Evolutionary conservation across 257 asterid species (phyloP), one percentile per base, ranked within the genome.

Genomic region (Scutellaria galericulata): DNA sequence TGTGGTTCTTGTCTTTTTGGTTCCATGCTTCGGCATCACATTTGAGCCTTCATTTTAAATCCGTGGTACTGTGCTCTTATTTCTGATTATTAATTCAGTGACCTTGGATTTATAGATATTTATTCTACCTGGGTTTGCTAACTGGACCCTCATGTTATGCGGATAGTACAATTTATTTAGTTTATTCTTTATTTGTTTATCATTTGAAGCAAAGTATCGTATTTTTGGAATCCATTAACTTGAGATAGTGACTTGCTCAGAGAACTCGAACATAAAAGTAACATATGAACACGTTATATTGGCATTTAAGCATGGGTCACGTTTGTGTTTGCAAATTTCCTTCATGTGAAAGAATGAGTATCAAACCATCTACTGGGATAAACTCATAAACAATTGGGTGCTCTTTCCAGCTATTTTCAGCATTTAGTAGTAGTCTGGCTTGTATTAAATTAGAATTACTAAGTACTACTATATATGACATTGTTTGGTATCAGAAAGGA

Each of bases 1-100:
- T 18, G 9, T 27, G n/a, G 66, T 58, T 52, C 24, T 59, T 67
- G 39, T 46, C 45, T 5, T 48, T 70, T 2, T 7, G n/a, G 42
- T 70, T 40, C 63, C 59, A 13, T 31, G 37, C 37, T 31, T 31
- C 3, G 37, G 37, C 68, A 68, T 73, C 76, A 68, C 47, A 35
- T 63, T 48, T 63, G 77, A 73, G 67, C 57, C 68, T 63, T 65
- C 68, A 46, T 39, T 54, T 13, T n/a, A 42, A 56, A 42, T 58
- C 59, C 50, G n/a, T 9, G 50, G 40, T 68, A 55, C 11, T 52
- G 37, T 68, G 14, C 75, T 24, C 42, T 61, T 10, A 5, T 15
- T 50, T 70, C 45, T 56, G 53, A 13, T 52, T 24, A 50, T 24
- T 60, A 40, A 40, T 62, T 72, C 61, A 5, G 13, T 24, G 65